Base-by-base conservation (phyloP, 352 stramenopile species). In the Globisporangium cederbergense region DNA sequence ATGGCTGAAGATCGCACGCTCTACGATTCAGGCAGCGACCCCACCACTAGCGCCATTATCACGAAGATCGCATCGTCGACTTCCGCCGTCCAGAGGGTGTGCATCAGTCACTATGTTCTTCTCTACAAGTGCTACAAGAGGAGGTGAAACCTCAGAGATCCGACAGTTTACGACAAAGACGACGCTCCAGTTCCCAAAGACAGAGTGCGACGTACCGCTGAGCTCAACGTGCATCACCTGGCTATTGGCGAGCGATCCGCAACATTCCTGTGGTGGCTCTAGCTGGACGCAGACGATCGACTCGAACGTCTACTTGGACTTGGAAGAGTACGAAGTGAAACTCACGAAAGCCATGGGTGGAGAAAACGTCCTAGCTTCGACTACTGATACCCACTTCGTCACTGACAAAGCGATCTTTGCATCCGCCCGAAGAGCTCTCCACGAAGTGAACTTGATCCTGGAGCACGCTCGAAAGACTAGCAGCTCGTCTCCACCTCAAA, bases 291-390 rank as follows among this genome's bases (percentile, higher is more conserved):
- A 28, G 14, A 54, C 64, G 7, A 55, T 61, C 4, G 67, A 78
- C 34, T 64, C 52, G 18, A 80, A 75, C 60, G 62, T 82, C 34
- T 82, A 80, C 52, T 78, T 82, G 45, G 59, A 77, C 16, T 38
- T 73, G 52, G 46, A 60, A 9, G 75, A 80, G 58, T 78, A 77
- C 60, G 65, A 77, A 57, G 52, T 51, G 2, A 79, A 76, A 6
- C 71, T 76, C 32, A 46, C 62, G 11, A 58, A 18, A n/a, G 28
- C 45, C 1, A 30, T 46, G 52, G 9, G 18, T 0, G 16, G 16
- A 18, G 51, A 40, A 43, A 66, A 62, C 7, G 65, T 51, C 8
- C 72, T 58, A 13, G 60, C 70, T 16, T 58, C 57, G 14, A 58
- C 65, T 18, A 43, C 0, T 8, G 34, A 55, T 40, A 58, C 13